Base-by-base conservation (phyloP, 2,329 filamentous ascomycete species). In the Venturia oleaginea region DNA sequence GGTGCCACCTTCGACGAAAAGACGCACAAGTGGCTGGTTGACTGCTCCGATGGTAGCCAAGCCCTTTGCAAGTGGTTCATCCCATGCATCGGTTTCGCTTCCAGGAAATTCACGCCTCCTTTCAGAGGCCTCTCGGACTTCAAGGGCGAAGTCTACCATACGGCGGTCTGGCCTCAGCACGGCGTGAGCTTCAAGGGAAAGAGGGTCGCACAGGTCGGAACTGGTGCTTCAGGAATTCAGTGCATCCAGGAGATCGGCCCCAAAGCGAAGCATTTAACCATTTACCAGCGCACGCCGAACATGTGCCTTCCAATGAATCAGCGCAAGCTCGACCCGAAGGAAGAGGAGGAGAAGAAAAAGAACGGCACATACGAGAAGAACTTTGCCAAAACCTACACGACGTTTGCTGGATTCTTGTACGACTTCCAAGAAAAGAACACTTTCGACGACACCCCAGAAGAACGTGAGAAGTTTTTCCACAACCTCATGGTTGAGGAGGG, bases 221-320 rank as follows among this genome's bases (percentile, higher is more conserved):
- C 85, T 0, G 86, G 86, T 1, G 83, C 85, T 0, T 84, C 84
- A 0, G 86, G 86, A 0, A 81, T 88, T 1, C 86, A 89, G 68
- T 81, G 87, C 54, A 79, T 81, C 0, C 86, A 89, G 67, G 84
- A 84, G 63, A 83, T 81, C 22, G 62, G 38, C 19, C 62, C 62
- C n/a, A 59, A 57, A n/a, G 46, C 37, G 22, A 42, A 40, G 15
- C 43, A 59, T 11, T 22, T 48, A 5, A 64, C 51, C 13, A 24
- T 64, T 11, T 64, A 64, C 48, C 62, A 64, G 34, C 38, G 87
- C 13, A 89, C 85, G 0, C 86, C 87, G 0, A 89, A 89, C 65
- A 75, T 87, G 7, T 84, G 84, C 0, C 69, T 89, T 0, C 85
- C 86, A 0, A 87, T 89, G 84, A 77, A 80, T 2, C 79, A 81